Conservation (phyloP, 371 early-diverging fungal species). For the Rhizomucor miehei region DNA sequence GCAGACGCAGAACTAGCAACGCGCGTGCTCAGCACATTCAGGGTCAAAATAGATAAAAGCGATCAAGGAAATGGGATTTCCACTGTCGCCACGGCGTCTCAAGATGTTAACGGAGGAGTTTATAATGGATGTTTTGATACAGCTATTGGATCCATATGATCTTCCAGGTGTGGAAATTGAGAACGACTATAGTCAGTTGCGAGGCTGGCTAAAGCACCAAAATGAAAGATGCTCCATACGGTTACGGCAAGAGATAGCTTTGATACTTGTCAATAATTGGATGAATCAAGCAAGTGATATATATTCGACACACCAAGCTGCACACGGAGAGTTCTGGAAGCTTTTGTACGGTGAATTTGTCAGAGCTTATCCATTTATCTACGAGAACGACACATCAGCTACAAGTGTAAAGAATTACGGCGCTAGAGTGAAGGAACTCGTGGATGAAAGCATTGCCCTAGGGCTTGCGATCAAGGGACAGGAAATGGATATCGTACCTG, state of each 20-base stretch:
- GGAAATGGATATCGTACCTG: conserved; percentile 50
- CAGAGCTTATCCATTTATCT: conserved; percentile 42
- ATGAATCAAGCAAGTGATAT: too few species aligned
- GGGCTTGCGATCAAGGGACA: conserved; percentile 57
- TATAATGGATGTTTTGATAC: conserved; percentile 50
- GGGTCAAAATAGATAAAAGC: conserved; percentile 5
- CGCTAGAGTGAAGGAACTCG: conserved; percentile 50
- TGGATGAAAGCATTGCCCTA: conserved; percentile 51
- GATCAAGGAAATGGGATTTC: conserved; percentile 24
- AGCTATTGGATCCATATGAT: conserved; percentile 43
- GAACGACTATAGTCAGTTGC: conserved; percentile 48
- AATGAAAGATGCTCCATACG: conserved; percentile 50
- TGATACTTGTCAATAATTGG: conserved; percentile 49
- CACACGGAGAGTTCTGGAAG: conserved; percentile 33
- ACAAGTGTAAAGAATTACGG: conserved; percentile 24
- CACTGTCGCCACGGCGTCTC: conserved; percentile 49
- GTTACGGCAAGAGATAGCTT: conserved; percentile 57
- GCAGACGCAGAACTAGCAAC: conserved; percentile 32
- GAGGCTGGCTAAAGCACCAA: conserved; percentile 47
- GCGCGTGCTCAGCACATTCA: conserved; percentile 30
- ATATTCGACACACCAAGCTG: too few species aligned
- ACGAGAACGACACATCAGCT: conserved; percentile 31
- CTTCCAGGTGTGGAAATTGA: conserved; percentile 54
- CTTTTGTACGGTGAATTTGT: too few species aligned
- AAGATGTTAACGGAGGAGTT: conserved; percentile 58